Evolutionary conservation across 1,284 basidiomycete species (phyloP), one percentile per base, ranked within the genome.

Genomic region (Calocybe gambosa): DNA sequence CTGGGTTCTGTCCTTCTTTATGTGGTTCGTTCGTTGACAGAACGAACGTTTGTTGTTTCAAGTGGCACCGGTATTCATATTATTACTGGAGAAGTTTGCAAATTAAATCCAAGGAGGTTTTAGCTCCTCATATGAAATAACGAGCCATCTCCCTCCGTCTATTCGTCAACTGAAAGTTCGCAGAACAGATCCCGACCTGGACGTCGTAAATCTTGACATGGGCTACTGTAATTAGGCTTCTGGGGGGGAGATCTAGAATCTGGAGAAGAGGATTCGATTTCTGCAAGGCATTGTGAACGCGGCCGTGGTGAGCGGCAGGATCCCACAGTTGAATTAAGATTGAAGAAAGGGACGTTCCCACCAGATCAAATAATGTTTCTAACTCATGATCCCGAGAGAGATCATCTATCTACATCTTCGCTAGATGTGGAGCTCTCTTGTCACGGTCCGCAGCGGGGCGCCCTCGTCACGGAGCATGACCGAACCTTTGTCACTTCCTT

Each of bases 1-100:
- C 34, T 42, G 4, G 39, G 38, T 15, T 42, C 18, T 36, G 18
- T 42, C 37, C 47, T 46, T 42, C 45, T 46, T 43, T 47, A 34
- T 39, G 34, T 47, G 21, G 21, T 7, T 23, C 21, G 3, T 7
- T 7, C 21, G 3, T 23, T 7, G 21, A 7, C 21, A 23, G 21
- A 23, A 4, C 4, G 7, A 23, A 23, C 7, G 21, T 23, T 29
- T 29, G 8, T 13, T 9, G 9, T 29, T 29, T 5, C 28, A 5
- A 29, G 28, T 29, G 28, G 28, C 13, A 9, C 28, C 28, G 31
- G 31, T 16, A 16, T 34, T 13, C 31, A 16, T 2, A 34, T 15
- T 15, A 34, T 34, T 29, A 10, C 10, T 29, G 3, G 3, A 13
- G 28, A 29, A 23, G 21, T 29, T n/a, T n/a, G n/a, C n/a, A n/a